Evolutionary conservation across 2,329 filamentous ascomycete genomes (phyloP).

Genomic region (Colletotrichum aenigma): DNA sequence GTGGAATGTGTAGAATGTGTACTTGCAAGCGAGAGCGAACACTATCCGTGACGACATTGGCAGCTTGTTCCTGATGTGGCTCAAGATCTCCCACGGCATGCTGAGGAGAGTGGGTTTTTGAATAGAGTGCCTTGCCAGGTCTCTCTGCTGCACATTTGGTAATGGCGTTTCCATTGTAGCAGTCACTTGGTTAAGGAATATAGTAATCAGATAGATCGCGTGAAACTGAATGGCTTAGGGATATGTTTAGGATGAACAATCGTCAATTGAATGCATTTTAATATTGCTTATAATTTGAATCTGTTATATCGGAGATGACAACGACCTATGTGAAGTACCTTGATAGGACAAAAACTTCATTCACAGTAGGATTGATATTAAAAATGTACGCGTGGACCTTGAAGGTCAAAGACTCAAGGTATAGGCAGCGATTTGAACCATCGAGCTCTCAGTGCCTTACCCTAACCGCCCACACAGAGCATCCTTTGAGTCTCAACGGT

Average conservation of each 20-base stretch:
- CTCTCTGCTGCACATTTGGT: too few relatives aligned
- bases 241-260: neutral
- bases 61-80: neutral
- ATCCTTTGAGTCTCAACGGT: too few relatives aligned
- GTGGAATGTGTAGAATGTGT: neutral
- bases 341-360: too few relatives aligned
- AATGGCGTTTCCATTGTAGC: neutral
- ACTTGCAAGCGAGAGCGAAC: neutral
- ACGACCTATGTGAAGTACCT: too few relatives aligned
- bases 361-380: too few relatives aligned
- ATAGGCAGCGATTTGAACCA: neutral
- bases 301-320: too few relatives aligned
- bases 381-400: neutral
- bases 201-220: neutral
- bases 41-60: neutral
- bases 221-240: neutral
- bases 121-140: neutral
- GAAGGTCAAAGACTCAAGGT: fast-evolving
- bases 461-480: neutral
- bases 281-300: too few relatives aligned
- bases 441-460: neutral
- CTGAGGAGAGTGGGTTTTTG: fast-evolving
- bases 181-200: fast-evolving
- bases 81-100: neutral
- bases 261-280: neutral